Percentiles rank a stretch among this genome's conserved stretches.
Conservation (phyloP, 352 stramenopile genomes). For the Aphanomyces astaci region DNA sequence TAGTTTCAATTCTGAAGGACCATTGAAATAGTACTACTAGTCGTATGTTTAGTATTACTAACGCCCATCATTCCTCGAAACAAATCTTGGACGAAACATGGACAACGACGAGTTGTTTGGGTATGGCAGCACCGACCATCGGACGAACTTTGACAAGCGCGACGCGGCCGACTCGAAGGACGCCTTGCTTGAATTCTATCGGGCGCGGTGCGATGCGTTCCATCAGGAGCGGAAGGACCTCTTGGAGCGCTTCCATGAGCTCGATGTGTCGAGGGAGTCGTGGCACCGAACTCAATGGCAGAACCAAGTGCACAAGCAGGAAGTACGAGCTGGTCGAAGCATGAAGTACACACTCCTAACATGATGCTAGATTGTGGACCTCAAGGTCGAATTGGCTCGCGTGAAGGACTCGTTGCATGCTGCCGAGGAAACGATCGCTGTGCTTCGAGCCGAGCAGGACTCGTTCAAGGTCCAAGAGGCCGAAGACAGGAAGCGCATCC, state of each 20-base stretch:
- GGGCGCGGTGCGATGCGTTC: slow-evolving; percentile 10
- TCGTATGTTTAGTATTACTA: not conserved
- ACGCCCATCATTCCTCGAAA: not conserved
- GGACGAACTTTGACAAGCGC: not conserved
- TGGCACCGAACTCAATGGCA: slow-evolving; percentile 10
- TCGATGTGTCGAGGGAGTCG: slow-evolving; percentile 5
- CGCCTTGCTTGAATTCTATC: slow-evolving; percentile 3
- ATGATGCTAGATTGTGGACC: slow-evolving; percentile 12
- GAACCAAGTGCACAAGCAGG: slow-evolving; percentile 20
- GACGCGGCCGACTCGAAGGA: not conserved
- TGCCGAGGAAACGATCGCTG: slow-evolving; percentile 51
- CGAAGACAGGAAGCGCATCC: slow-evolving; percentile 69
- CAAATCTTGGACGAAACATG: not conserved
- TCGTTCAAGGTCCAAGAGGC: slow-evolving; percentile 61
- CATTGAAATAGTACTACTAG: no score
- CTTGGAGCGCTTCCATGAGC: slow-evolving; percentile 9
- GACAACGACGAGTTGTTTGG: not conserved
- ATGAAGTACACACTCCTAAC: no score
- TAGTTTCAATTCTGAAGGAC: not conserved
- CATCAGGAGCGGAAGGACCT: slow-evolving; percentile 9
- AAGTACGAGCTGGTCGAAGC: not conserved
- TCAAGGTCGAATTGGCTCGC: not conserved
- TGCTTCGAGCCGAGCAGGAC: slow-evolving; percentile 51
- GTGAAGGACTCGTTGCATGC: slow-evolving; percentile 35
- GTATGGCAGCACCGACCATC: not conserved